Evolutionary conservation across 1,139 yeast species (phyloP), one percentile per base, ranked within the genome.

Genomic region (Wickerhamomyces sp.): DNA sequence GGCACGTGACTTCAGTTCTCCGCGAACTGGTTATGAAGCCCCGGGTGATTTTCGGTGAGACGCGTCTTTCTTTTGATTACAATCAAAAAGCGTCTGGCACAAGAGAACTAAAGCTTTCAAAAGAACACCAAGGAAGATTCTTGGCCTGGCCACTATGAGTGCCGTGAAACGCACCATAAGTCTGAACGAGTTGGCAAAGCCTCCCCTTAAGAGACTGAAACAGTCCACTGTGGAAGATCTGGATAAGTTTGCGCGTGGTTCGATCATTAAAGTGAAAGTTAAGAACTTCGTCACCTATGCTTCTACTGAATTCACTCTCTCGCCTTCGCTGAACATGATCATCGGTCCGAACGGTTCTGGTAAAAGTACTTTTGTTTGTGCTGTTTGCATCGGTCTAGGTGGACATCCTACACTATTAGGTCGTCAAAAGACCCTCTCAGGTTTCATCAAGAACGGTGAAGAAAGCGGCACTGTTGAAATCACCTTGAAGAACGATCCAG

Each of bases 311-410:
- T 89, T 87, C 57, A 66, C 69, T 29, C 69, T 89, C 34, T 85
- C 94, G 0, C 96, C 97, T 0, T 70, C 81, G 3, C 66, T 93
- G 54, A 93, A 93, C 56, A 78, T 93, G 86, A 84, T 93, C 39
- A 84, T 91, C 37, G 98, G 97, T 0, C 97, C 98, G 6, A 93
- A 93, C 55, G 99, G 99, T 26, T 78, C 96, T 0, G 99, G 99
- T 6, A 93, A 93, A 55, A 80, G 93, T 32, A 87, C 98, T 0
- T 75, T 91, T 48, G 95, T 91, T 6, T 87, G 96, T 40, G 97
- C 97, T 0, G 77, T 91, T 1, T 91, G 96, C 57, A 66, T 93
- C 26, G 96, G 96, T 0, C 64, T 93, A 13, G 93, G 83, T 2
- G 97, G 97, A 3, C 76, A 72, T 41, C 74, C 89, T 6, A 86